Base-by-base conservation (phyloP, 768 basidiomycete genomes). In the Phylloporus sp. region DNA sequence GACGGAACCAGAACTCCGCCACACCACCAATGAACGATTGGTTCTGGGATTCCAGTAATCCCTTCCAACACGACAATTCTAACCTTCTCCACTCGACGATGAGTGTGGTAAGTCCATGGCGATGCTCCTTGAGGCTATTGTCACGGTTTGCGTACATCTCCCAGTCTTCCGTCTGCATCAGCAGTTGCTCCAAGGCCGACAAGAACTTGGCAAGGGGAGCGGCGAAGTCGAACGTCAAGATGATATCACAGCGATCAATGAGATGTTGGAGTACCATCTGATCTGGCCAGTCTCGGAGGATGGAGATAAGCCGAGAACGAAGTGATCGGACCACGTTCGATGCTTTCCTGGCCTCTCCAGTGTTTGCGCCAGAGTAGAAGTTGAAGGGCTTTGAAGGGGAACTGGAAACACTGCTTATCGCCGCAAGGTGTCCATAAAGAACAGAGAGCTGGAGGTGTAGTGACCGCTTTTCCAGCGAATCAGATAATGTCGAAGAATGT, bases 221-320 rank as follows among this genome's bases (percentile, higher is more conserved):
- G 29, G 75, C 70, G 17, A 88, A 67, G 39, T 77, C 71, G 18
- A 92, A 69, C 0, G 68, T 59, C 33, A 92, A 69, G 48, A 92
- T 75, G 8, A 71, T 64, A 32, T 84, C 75, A 57, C 86, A 92
- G 26, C 85, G 83, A 46, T 77, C 77, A 28, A 73, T 71, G 28
- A 99, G 75, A 62, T 95, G 84, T 23, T 86, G 87, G n/a, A 96
- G 73, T 9, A 97, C 90, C 86, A 94, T 92, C 64, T 99, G 96
- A 53, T 98, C 95, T 0, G 96, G 95, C 93, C 92, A 99, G 54
- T 92, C 85, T 50, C 72, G 67, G 21, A 85, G 74, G 17, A 96
- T 72, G 3, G 28, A 48, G 13, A 69, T 56, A 23, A 98, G 71
- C 2, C 83, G 79, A 4, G 46, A 46, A 37, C 71, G 71, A 17